phyloP scores from a whole-genome alignment of 179 eudicot species.

The Dionaea muscipula region DNA sequence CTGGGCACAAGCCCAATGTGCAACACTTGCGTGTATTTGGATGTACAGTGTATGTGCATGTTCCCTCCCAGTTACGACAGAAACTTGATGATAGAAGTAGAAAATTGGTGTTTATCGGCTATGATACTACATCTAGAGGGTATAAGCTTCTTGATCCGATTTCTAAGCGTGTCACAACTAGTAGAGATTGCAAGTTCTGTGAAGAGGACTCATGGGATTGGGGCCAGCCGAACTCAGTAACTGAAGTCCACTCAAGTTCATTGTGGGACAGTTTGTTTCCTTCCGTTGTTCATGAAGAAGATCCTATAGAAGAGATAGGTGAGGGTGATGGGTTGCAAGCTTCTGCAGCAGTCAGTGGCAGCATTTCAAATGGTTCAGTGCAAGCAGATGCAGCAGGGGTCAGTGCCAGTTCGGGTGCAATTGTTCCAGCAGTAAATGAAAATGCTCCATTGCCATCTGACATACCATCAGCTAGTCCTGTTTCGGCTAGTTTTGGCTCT shows the following conservation, averaged over 20 bases:
- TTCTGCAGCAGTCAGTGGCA: too few species aligned
- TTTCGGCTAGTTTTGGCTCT: background rate
- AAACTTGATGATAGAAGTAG: background rate
- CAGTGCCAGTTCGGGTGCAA: too few species aligned
- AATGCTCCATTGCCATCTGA: too few species aligned
- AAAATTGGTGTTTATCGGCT: background rate
- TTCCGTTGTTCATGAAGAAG: background rate
- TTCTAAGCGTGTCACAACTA: background rate
- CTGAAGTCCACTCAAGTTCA: background rate
- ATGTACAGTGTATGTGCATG: background rate
- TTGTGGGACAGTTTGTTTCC: background rate
- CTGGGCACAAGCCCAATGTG: background rate
- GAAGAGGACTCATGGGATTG: background rate
- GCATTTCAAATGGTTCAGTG: too few species aligned
- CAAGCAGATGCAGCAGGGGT: too few species aligned
- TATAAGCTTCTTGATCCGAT: background rate
- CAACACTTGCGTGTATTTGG: background rate
- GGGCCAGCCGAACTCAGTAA: background rate
- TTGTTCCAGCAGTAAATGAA: too few species aligned
- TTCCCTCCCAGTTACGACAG: background rate
- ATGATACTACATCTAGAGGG: background rate
- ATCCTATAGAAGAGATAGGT: too few species aligned
- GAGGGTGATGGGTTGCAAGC: too few species aligned
- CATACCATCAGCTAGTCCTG: too few species aligned
- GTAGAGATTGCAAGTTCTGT: background rate